These are phyloP conservation scores for Leishmania braziliensis DNA, from an alignment of 208 protist species.

Conservation along the genomic window DNA sequence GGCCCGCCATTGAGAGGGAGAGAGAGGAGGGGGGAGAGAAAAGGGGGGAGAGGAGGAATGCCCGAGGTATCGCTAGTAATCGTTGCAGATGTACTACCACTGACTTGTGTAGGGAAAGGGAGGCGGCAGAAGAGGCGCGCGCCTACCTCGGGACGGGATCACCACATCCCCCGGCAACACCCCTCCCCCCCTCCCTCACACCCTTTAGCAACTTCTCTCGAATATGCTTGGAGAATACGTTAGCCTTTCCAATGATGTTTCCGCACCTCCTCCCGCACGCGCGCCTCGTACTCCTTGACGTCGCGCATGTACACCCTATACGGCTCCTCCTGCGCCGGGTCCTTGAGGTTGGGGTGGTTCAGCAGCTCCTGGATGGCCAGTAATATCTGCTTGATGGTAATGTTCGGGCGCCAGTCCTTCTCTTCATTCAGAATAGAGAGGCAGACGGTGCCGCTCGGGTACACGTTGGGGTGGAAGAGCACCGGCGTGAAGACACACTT, in stretches of 20 bases:
- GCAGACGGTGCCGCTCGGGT: slow-evolving; percentile 98
- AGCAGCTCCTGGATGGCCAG: slow-evolving; percentile 99
- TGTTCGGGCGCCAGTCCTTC: slow-evolving; percentile 98
- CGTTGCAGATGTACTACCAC: background rate
- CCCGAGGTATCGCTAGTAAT: background rate
- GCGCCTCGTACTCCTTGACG: slow-evolving; percentile 79
- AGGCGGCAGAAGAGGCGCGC: background rate
- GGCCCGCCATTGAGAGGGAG: too few relatives aligned
- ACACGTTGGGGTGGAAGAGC: slow-evolving; percentile 99
- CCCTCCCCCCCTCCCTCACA: background rate
- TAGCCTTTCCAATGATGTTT: slow-evolving; percentile 58
- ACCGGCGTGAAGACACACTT: slow-evolving; percentile 97
- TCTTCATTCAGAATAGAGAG: slow-evolving; percentile 99
- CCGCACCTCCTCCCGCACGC: slow-evolving; percentile 86
- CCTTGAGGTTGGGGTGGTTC: slow-evolving; percentile 97
- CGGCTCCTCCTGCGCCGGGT: slow-evolving; percentile 98
- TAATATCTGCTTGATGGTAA: slow-evolving; percentile 99
- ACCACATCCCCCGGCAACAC: too few relatives aligned
- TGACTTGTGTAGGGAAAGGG: background rate
- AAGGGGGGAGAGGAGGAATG: background rate
- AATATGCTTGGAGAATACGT: background rate
- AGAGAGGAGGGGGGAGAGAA: too few relatives aligned
- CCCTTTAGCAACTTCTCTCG: background rate
- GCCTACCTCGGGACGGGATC: too few relatives aligned
- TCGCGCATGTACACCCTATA: slow-evolving; percentile 92